These are phyloP conservation scores for Coemansia sp. DNA, from an alignment of 371 early-diverging fungal genomes.

Conservation along the genomic window DNA sequence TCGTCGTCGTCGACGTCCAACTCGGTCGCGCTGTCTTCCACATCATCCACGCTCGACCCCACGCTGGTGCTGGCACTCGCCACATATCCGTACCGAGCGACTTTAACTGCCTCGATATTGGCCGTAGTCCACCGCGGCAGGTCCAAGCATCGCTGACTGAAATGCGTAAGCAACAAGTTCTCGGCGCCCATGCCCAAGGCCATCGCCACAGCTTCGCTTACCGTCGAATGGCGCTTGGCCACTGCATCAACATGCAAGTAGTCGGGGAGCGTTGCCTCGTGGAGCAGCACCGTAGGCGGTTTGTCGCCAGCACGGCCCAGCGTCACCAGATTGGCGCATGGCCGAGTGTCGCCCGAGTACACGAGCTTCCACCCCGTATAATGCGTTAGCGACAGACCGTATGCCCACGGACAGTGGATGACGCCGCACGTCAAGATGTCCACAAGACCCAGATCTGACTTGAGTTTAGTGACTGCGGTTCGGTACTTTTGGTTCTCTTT, in stretches of 20 bases:
- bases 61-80: neutral
- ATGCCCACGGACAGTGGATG: slow-evolving; percentile 78
- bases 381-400: slow-evolving; percentile 72
- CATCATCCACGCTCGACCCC: neutral
- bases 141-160: slow-evolving; percentile 90
- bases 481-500: neutral
- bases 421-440: slow-evolving; percentile 69
- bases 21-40: neutral
- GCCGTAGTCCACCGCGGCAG: slow-evolving; percentile 29
- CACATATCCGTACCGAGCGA: slow-evolving; percentile 28
- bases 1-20: neutral
- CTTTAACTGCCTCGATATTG: slow-evolving; percentile 6
- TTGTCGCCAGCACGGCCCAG: slow-evolving; percentile 62
- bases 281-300: slow-evolving; percentile 81
- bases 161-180: slow-evolving; percentile 87
- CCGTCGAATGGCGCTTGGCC: slow-evolving; percentile 88
- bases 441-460: slow-evolving; percentile 55
- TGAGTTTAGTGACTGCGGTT: slow-evolving; percentile 38
- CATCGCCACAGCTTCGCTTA: slow-evolving; percentile 84
- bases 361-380: slow-evolving; percentile 61
- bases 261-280: slow-evolving; percentile 96
- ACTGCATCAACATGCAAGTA: slow-evolving; percentile 78
- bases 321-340: slow-evolving; percentile 72
- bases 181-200: slow-evolving; percentile 80
- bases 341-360: slow-evolving; percentile 98